phyloP scores from a whole-genome alignment of 768 basidiomycete species.

The Atractiella rhizophila region DNA sequence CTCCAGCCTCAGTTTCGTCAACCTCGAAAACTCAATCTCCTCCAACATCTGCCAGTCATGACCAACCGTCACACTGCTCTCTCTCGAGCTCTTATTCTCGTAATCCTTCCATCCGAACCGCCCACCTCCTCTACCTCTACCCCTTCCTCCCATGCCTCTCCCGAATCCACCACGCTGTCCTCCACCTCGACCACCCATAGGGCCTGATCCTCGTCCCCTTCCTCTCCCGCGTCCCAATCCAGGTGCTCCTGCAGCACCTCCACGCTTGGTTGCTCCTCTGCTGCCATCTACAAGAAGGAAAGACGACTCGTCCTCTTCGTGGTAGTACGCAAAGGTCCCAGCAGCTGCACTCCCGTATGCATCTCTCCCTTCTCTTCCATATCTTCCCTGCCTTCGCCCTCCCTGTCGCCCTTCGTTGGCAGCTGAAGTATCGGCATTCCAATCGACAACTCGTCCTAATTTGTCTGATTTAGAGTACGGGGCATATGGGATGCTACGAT shows the following conservation, averaged over 20 bases:
- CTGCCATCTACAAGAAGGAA: constrained; percentile 88
- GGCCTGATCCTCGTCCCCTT: constrained; percentile 26
- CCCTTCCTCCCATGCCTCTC: constrained; percentile 29
- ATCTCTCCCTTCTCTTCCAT: constrained; percentile 40
- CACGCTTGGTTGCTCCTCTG: constrained; percentile 11
- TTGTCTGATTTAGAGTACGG: constrained; percentile 98
- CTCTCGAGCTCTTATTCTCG: constrained; percentile 62
- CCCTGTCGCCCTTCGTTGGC: constrained; percentile 30
- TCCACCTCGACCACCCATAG: constrained; percentile 19
- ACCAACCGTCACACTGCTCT: constrained; percentile 78
- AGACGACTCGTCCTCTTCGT: constrained; percentile 87
- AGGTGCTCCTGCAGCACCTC: constrained; percentile 29
- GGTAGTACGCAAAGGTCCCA: constrained; percentile 85
- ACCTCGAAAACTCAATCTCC: constrained; percentile 83
- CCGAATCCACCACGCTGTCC: constrained; percentile 12
- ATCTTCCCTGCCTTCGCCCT: constrained; percentile 31
- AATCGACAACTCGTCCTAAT: constrained; percentile 89
- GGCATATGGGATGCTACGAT: constrained; percentile 60
- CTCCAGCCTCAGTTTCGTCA: constrained; percentile 73
- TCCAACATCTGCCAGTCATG: constrained; percentile 85
- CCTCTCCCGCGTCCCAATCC: constrained; percentile 28
- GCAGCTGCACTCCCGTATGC: constrained; percentile 75
- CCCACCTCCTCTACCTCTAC: constrained; percentile 25
- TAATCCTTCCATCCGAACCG: constrained; percentile 12
- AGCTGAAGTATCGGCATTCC: constrained; percentile 56